Evolutionary conservation across 2,329 filamentous ascomycete species (phyloP), one percentile per base, ranked within the genome.

Genomic region (Aspergillus fijiensis): DNA sequence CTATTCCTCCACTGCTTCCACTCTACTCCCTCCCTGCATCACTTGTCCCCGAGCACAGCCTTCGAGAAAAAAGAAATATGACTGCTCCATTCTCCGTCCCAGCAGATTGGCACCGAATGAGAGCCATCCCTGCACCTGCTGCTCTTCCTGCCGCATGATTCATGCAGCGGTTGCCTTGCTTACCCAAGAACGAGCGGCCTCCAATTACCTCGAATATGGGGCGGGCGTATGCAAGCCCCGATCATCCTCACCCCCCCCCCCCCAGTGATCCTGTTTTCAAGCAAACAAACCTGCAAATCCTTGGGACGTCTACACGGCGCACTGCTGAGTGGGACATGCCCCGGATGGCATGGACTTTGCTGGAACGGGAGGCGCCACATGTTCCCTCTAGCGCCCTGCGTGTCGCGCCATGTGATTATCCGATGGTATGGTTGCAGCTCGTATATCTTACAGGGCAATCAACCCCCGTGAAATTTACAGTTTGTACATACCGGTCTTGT

Each of bases 41-140:
- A 35, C 12, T 10, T 16, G 16, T 16, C 5, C 33, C 33, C 39
- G 39, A 45, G n/a, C 16, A 45, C n/a, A 12, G 33, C 33, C 33
- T 35, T 35, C 33, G 33, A 12, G 12, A 35, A 16, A 11, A 35
- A 35, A 16, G 1, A 35, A 35, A 35, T 35, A 45, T 45, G 39
- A 45, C 39, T 19, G 39, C 39, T 45, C 27, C 39, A 45, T 45
- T 16, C 39, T 19, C 16, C 39, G 39, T 42, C 42, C 57, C 57
- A 59, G 47, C n/a, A 29, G 3, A 51, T n/a, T 47, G 57, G 57
- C 47, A 55, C 31, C 57, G 42, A 59, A 59, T 59, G 42, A 52
- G 57, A 55, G 6, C 16, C 6, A 45, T 19, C 39, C 39, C 47
- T 39, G 10, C 23, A 33, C 27, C 19, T 29, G n/a, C n/a, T 19